Evolutionary conservation across 192 early-diverging fungal species (phyloP), one percentile per base, ranked within the genome.

Genomic region (Backusella tuberculispora): DNA sequence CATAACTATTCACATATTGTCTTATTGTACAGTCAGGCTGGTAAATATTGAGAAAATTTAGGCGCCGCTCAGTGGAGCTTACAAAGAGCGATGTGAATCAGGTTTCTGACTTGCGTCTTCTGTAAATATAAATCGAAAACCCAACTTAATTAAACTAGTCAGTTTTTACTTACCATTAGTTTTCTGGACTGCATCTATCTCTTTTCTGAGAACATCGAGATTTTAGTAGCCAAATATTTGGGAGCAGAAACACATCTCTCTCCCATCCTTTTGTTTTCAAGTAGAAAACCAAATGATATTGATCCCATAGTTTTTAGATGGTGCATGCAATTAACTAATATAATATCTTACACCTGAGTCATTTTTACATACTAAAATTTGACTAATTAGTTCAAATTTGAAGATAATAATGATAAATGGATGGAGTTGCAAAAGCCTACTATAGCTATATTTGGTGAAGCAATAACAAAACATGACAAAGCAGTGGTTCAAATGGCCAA

Each of bases 271-370:
- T 17, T 4, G 7, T 66, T 66, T 41, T 7, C 7, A 40, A 34
- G 65, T 66, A 6, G 19, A 41, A 66, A 66, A 41, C 2, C 3
- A 2, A 37, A 34, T 8, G 34, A 40, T 66, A 7, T 66, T 3
- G 29, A 66, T 41, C 65, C 65, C 29, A 41, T 66, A 3, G 29
- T 66, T 12, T 66, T 41, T 17, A 41, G 9, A 6, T 66, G 65
- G 65, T 66, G 40, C 29, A 66, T 41, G 65, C 5, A 41, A 66
- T 41, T 66, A 41, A 41, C 65, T 7, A 66, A 66, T 17, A 40
- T 66, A 66, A 66, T 66, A 34, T 66, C 7, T 66, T 66, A 66
- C n/a, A n/a, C n/a, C n/a, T n/a, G n/a, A n/a, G n/a, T n/a, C n/a
- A n/a, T n/a, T n/a, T n/a, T n/a, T n/a, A n/a, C n/a, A n/a, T n/a